Conservation (phyloP, 805 yeast species). For the Tetrapisispora pingtungensis region DNA sequence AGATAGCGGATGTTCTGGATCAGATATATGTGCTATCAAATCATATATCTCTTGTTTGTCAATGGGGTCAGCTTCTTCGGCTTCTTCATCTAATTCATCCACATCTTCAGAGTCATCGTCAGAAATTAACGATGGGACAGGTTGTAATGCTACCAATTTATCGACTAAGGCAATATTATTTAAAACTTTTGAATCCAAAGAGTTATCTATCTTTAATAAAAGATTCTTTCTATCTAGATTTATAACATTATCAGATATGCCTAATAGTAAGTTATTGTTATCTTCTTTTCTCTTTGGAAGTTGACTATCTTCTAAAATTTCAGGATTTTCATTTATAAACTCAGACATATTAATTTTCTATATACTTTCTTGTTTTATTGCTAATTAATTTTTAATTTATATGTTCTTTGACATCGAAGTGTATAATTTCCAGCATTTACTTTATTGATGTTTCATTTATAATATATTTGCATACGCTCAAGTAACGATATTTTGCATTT, state of each 20-base stretch:
- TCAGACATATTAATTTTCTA: conserved; percentile 47
- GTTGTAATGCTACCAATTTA: conserved; percentile 16
- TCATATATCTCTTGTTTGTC: conserved; percentile 89
- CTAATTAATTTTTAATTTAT: too few species aligned
- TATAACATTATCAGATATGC: conserved; percentile 8
- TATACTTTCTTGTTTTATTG: too few species aligned
- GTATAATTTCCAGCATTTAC: too few species aligned
- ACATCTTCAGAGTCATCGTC: conserved; percentile 10
- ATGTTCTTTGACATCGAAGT: too few species aligned
- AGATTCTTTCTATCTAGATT: conserved; percentile 18
- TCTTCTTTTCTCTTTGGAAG: conserved; percentile 57
- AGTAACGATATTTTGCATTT: too few species aligned
- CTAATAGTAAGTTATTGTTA: conserved; percentile 12
- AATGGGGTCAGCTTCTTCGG: conserved; percentile 41
- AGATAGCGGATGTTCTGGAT: conserved; percentile 95
- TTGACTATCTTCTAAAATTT: conserved; percentile 60
- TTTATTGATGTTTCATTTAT: not conserved
- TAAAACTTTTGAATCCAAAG: conserved; percentile 18
- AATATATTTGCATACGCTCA: not conserved
- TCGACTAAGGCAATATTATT: conserved; percentile 24
- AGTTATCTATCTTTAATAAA: conserved; percentile 19
- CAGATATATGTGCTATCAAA: conserved; percentile 75
- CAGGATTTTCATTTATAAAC: conserved; percentile 86
- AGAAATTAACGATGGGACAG: conserved; percentile 18
- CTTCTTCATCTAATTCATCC: conserved; percentile 18